These are phyloP conservation scores for Beverwykella pulmonaria DNA, from an alignment of 495 filamentous ascomycete species.

Conservation along the genomic window DNA sequence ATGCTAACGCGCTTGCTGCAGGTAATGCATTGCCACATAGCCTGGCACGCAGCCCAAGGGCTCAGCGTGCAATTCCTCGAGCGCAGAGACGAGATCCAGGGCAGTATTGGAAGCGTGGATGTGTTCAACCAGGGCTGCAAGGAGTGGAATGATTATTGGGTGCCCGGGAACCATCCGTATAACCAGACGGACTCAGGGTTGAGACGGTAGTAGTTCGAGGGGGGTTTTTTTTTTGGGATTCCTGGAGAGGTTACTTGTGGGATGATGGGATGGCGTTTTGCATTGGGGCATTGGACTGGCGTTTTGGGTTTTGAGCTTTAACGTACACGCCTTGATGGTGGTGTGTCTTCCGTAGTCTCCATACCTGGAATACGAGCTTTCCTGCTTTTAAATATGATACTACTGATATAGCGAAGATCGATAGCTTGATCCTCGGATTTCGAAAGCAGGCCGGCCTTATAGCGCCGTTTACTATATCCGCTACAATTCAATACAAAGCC, in stretches of 20 bases:
- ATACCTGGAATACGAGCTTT: not conserved
- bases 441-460: too few species aligned
- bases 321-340: not conserved
- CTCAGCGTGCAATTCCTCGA: constrained; percentile 45
- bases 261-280: not conserved
- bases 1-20: not conserved
- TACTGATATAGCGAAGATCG: too few species aligned
- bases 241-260: not conserved
- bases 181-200: constrained; percentile 33
- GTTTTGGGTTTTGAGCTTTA: not conserved
- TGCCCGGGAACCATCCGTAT: constrained; percentile 32
- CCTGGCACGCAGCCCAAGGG: constrained; percentile 42
- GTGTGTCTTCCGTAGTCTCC: not conserved
- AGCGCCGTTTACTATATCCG: too few species aligned
- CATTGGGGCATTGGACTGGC: not conserved
- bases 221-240: not conserved
- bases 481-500: too few species aligned
- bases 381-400: too few species aligned
- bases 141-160: constrained; percentile 37
- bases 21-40: constrained; percentile 46
- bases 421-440: too few species aligned
- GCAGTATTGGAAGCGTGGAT: constrained; percentile 17
- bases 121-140: constrained; percentile 33
- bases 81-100: constrained; percentile 23
- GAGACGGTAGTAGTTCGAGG: not conserved